These are phyloP conservation scores for Cajanus cajan DNA, from an alignment of 306 rosid genomes.

Conservation along the genomic window DNA sequence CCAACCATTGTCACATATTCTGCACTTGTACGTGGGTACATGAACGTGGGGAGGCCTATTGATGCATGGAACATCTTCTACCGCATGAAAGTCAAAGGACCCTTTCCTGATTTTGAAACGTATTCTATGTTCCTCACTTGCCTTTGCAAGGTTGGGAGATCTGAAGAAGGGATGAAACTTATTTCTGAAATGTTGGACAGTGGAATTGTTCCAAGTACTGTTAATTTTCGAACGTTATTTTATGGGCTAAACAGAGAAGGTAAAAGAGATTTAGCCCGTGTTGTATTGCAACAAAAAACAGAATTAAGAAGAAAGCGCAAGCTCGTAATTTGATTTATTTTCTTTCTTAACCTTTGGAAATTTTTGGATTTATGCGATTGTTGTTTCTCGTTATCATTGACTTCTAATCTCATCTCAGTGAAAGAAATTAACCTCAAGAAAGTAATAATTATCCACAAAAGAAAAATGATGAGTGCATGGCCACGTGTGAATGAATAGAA, in stretches of 20 bases:
- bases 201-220: constrained; percentile 77
- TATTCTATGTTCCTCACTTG: constrained; percentile 75
- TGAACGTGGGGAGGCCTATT: constrained; percentile 55
- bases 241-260: constrained; percentile 84
- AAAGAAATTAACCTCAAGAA: background rate
- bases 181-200: constrained; percentile 59
- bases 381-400: background rate
- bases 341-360: background rate
- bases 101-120: constrained; percentile 73
- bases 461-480: background rate
- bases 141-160: constrained; percentile 64
- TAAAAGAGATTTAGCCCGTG: constrained; percentile 61
- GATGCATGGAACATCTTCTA: constrained; percentile 77
- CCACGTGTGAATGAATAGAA: background rate
- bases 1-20: constrained; percentile 73
- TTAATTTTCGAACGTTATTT: constrained; percentile 72
- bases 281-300: constrained; percentile 58
- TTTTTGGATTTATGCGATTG: background rate
- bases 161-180: constrained; percentile 77
- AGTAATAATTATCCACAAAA: background rate
- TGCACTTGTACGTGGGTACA: constrained; percentile 67
- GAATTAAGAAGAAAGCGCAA: constrained; percentile 61
- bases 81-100: constrained; percentile 69
- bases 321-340: constrained; percentile 36
- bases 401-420: background rate